These are phyloP conservation scores for Fusarium veterinarium DNA, from an alignment of 2,329 filamentous ascomycete species.

Conservation along the genomic window DNA sequence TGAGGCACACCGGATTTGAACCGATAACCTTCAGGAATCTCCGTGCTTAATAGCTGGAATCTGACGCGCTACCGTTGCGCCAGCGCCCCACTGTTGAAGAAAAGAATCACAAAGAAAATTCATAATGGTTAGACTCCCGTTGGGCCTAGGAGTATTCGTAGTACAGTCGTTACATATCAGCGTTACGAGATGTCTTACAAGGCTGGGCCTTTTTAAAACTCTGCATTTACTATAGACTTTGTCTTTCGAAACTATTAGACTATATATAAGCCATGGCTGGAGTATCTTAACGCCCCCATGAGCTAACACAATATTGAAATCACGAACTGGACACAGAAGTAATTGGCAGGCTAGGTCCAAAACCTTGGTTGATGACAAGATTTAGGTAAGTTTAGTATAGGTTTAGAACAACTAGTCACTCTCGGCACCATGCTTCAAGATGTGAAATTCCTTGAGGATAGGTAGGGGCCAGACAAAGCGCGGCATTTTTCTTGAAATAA, in stretches of 20 bases:
- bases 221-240: accelerated
- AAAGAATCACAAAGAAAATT: accelerated
- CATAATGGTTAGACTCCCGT: accelerated
- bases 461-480: too few species aligned
- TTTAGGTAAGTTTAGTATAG: too few species aligned
- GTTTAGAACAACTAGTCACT: too few species aligned
- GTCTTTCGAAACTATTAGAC: accelerated
- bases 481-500: not conserved
- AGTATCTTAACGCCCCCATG: not conserved
- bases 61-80: constrained; percentile 3
- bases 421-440: too few species aligned
- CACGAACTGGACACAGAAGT: not conserved
- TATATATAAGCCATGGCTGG: not conserved
- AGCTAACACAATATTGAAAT: not conserved
- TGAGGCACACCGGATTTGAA: constrained; percentile 5
- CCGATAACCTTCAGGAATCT: constrained; percentile 5
- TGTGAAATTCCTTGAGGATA: too few species aligned
- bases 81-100: not conserved
- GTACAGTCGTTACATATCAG: not conserved
- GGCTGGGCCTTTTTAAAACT: accelerated
- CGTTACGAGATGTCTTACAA: not conserved
- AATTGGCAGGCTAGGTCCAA: not conserved
- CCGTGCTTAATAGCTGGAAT: not conserved
- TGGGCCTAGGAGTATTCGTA: accelerated
- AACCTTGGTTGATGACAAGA: too few species aligned